These are phyloP conservation scores for Hanseniaspora uvarum DNA, from an alignment of 1,139 yeast genomes.

Conservation along the genomic window DNA sequence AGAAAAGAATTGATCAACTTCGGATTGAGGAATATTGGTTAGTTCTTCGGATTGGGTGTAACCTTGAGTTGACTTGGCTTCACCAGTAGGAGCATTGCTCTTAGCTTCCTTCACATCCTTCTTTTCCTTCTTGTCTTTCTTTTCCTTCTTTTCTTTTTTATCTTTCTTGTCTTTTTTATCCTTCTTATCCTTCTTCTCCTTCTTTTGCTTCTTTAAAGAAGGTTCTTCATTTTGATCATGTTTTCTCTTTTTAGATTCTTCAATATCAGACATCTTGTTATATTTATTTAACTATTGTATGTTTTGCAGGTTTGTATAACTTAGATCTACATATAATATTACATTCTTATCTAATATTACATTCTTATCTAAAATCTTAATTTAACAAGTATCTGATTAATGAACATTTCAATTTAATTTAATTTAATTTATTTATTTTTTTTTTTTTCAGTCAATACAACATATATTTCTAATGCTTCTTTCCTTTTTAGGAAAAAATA, in stretches of 20 bases:
- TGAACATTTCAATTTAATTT: no score
- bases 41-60: conserved; percentile 22
- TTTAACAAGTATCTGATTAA: no score
- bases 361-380: no score
- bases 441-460: neutral
- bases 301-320: neutral
- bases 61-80: conserved; percentile 19
- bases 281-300: neutral
- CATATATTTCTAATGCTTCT: no score
- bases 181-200: conserved; percentile 34
- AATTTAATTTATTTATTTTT: no score
- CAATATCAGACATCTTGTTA: conserved; percentile 31
- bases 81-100: conserved; percentile 21
- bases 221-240: conserved; percentile 37
- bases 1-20: conserved; percentile 51
- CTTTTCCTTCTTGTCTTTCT: conserved; percentile 27
- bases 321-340: neutral
- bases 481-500: neutral
- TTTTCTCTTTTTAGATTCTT: conserved; percentile 38
- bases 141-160: conserved; percentile 31
- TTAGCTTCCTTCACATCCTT: conserved; percentile 23
- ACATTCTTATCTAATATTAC: no score
- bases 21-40: conserved; percentile 39
- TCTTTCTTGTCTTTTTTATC: conserved; percentile 31
- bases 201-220: conserved; percentile 34